Percentiles rank a stretch among this genome's conserved stretches.
Conservation (phyloP, 306 rosid genomes). For the Astragalus glycyphyllos region DNA sequence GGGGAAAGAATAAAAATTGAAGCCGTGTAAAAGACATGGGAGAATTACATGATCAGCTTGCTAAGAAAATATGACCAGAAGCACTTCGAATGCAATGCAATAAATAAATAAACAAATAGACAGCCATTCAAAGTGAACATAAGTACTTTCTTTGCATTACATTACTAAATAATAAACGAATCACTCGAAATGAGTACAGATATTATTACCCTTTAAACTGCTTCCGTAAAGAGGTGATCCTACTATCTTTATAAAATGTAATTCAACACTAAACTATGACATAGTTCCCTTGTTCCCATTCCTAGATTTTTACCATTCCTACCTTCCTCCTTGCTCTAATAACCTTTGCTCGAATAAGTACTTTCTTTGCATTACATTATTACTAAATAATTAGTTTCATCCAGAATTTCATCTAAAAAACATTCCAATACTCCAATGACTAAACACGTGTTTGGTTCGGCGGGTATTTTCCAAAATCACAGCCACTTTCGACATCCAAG, state of each 20-base stretch:
- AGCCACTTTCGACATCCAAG: too few relatives aligned
- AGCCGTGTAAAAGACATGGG: constrained; percentile 28
- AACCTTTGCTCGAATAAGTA: not conserved
- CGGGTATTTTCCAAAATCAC: too few relatives aligned
- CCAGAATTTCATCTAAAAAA: not conserved
- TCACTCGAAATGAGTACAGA: not conserved
- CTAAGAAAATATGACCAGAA: constrained; percentile 32
- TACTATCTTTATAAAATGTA: constrained; percentile 16
- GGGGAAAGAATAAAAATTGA: constrained; percentile 40
- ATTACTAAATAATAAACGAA: too few relatives aligned
- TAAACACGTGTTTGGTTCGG: too few relatives aligned
- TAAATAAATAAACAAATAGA: constrained; percentile 10
- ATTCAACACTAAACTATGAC: not conserved
- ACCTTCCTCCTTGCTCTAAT: constrained; percentile 3
- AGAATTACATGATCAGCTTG: constrained; percentile 32
- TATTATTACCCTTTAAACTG: not conserved
- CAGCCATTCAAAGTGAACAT: not conserved
- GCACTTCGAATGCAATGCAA: constrained; percentile 30
- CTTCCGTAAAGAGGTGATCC: constrained; percentile 2
- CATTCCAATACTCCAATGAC: constrained; percentile 8
- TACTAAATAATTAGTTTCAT: constrained; percentile 13
- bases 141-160: too few relatives aligned
- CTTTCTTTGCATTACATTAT: not conserved
- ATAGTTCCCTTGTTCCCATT: constrained; percentile 1
- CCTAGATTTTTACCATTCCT: constrained; percentile 4